Percentiles rank a stretch among this genome's conserved stretches.
phyloP scores from a whole-genome alignment of 495 filamentous ascomycete genomes.

The Hypoxylon cercidicola region DNA sequence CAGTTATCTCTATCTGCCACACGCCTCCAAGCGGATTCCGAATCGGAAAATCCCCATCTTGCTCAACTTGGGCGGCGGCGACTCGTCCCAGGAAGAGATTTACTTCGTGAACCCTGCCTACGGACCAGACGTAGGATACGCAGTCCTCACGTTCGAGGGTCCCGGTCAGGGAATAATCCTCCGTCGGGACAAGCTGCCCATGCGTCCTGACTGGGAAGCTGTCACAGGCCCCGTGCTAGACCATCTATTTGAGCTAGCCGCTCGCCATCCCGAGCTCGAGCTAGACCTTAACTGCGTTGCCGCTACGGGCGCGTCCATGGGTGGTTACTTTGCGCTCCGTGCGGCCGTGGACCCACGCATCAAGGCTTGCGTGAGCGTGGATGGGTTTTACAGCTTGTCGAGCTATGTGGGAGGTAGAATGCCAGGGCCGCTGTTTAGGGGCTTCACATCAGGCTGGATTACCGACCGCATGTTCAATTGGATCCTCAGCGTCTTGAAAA shows the following conservation, averaged over 20 bases:
- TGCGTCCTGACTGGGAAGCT: slow-evolving; percentile 53
- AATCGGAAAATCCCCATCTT: slow-evolving; percentile 54
- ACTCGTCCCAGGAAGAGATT: slow-evolving; percentile 61
- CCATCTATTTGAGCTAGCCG: slow-evolving; percentile 26
- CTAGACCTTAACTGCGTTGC: slow-evolving; percentile 57
- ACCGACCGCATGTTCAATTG: too few species aligned
- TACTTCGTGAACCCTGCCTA: slow-evolving; percentile 46
- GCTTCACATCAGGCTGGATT: too few species aligned
- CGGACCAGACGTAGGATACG: slow-evolving; percentile 55
- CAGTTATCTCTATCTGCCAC: slow-evolving; percentile 56
- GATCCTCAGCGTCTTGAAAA: too few species aligned
- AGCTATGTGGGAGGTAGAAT: too few species aligned
- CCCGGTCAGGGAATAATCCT: slow-evolving; percentile 61
- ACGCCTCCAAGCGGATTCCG: slow-evolving; percentile 18
- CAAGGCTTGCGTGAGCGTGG: slow-evolving; percentile 57
- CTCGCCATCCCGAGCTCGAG: slow-evolving; percentile 42
- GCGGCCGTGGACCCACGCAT: slow-evolving; percentile 55
- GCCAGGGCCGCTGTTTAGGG: too few species aligned
- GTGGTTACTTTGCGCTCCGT: slow-evolving; percentile 56
- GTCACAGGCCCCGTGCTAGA: slow-evolving; percentile 49
- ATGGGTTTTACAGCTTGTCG: slow-evolving; percentile 54
- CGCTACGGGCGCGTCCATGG: slow-evolving; percentile 53
- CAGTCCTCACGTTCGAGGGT: slow-evolving; percentile 59
- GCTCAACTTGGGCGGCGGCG: slow-evolving; percentile 51
- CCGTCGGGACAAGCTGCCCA: slow-evolving; percentile 34